Conservation (phyloP, 805 yeast species). For the Peterozyma toletana region DNA sequence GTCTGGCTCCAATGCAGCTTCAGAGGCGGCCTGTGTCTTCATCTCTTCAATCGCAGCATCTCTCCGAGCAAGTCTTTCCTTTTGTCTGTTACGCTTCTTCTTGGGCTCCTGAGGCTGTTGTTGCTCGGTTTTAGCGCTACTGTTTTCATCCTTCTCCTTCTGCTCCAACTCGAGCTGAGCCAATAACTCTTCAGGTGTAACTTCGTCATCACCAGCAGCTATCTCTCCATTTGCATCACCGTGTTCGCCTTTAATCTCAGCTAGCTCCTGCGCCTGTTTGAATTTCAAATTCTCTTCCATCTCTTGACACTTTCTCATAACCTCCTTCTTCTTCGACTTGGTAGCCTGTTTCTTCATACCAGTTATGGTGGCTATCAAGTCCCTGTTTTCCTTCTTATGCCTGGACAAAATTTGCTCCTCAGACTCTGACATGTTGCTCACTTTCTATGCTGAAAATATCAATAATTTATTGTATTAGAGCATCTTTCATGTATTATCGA, state of each 20-base stretch:
- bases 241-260: conserved; percentile 11
- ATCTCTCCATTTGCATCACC: conserved; percentile 12
- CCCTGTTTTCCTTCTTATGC: conserved; percentile 65
- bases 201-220: conserved; percentile 35
- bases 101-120: conserved; percentile 17
- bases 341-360: conserved; percentile 79
- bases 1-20: conserved; percentile 63
- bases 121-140: not conserved
- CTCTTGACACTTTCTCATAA: conserved; percentile 48
- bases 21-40: conserved; percentile 60
- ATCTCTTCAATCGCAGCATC: conserved; percentile 60
- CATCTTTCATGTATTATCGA: no score
- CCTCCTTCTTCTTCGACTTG: conserved; percentile 67
- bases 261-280: conserved; percentile 49
- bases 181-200: conserved; percentile 62
- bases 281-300: conserved; percentile 49
- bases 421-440: conserved; percentile 18
- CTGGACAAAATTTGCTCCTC: conserved; percentile 46
- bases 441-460: not conserved
- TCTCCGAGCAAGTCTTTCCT: conserved; percentile 73
- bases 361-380: conserved; percentile 59
- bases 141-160: conserved; percentile 15
- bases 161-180: conserved; percentile 45
- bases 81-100: conserved; percentile 70
- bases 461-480: no score